A percentile compares a stretch with the other conserved stretches of the same genome.
phyloP scores from a whole-genome alignment of 2,329 filamentous ascomycete species.

The Cytospora chrysosperma region DNA sequence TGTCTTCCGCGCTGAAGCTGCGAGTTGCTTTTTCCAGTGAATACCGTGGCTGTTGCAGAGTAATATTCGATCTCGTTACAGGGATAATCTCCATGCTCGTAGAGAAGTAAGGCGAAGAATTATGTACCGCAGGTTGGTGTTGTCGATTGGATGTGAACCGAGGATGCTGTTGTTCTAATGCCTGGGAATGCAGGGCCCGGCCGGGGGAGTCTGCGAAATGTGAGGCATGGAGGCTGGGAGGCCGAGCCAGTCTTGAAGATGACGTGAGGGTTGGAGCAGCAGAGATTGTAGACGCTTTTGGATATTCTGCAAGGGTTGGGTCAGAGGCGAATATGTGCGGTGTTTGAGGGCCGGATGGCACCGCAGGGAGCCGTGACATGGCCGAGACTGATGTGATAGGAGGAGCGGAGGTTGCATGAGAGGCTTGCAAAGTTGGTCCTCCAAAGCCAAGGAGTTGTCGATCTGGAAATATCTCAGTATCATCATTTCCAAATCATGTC shows the following conservation, averaged over 20 bases:
- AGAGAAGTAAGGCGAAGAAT: background rate
- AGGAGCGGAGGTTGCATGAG: background rate
- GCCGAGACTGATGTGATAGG: background rate
- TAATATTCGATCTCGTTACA: background rate
- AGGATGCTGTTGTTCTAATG: background rate
- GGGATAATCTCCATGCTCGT: background rate
- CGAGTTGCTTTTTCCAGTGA: background rate
- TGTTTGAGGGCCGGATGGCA: background rate
- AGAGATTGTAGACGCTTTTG: background rate
- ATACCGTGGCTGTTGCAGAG: background rate
- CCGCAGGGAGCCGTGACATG: background rate
- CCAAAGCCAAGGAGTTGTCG: conserved; percentile 1
- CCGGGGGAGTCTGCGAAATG: background rate
- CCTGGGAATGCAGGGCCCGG: background rate
- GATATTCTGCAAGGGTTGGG: background rate
- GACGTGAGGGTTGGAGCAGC: background rate
- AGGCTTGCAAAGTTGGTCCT: background rate
- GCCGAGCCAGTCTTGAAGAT: background rate
- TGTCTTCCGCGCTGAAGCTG: background rate
- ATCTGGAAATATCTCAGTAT: background rate
- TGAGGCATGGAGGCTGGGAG: background rate
- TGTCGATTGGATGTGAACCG: background rate
- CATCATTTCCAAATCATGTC: too few relatives aligned
- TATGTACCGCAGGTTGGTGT: background rate
- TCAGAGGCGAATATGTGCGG: background rate